Base-by-base conservation (phyloP, 106 monocot genomes). In the Acorus gramineus region DNA sequence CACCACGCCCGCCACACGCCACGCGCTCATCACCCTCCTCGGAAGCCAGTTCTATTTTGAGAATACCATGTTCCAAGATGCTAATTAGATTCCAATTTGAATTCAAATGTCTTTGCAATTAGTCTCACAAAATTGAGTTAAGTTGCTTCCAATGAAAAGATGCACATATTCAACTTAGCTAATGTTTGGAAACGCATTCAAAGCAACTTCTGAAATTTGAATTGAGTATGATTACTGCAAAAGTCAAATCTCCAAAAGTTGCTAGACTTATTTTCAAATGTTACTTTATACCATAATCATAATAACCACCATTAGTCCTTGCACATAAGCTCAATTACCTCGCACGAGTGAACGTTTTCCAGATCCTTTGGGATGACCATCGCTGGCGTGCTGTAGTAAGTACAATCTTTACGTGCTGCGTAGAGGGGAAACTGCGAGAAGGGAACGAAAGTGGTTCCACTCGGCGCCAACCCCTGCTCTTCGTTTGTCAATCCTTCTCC, bases 21-120 rank as follows among this genome's bases (percentile, higher is more conserved):
- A 93, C 11, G 85, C 83, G 45, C 93, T 93, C 83, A 93, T 89
- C 66, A 84, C 81, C 69, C 76, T 85, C 64, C 93, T 93, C 6
- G 93, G 93, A 57, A 93, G 57, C 93, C 89, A 93, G 54, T 93
- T 89, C 89, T 93, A 70, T 50, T 69, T 7, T 12, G 2, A 58
- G 5, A 54, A 59, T 59, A 58, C 14, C 2, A 48, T 12, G 28
- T 11, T 8, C 42, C 28, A 70, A 45, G 5, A 49, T 52, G 44
- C 5, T 49, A 71, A 4, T 63, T 3, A 12, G 14, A 63, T 46
- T 48, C 8, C 47, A 11, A 48, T 8, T 10, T 10, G 62, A 7
- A 63, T 48, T 48, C 8, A n/a, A 11, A 9, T 47, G 10, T 51
- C 5, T 13, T 14, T 63, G 2, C 47, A 4, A 28, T 28, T 28